Conservation (phyloP, 1,284 basidiomycete species). For the Pseudozyma hubeiensis region DNA sequence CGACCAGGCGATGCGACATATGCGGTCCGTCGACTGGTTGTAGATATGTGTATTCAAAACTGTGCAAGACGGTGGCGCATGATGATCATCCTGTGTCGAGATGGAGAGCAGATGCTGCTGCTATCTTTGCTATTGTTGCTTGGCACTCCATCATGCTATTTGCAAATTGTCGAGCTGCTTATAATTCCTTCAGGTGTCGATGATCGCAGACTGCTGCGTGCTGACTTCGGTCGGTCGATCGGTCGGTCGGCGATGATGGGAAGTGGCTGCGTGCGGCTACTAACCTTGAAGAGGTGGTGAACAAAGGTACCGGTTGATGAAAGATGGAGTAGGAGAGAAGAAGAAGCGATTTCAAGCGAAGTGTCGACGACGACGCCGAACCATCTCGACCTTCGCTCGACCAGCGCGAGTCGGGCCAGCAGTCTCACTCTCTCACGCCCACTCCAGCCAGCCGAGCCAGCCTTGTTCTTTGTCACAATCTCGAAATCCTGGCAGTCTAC, state of each 20-base stretch:
- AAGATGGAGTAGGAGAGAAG: slow-evolving; percentile 36
- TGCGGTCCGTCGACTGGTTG: neutral
- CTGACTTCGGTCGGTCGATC: neutral
- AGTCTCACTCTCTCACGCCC: neutral
- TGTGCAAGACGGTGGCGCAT: neutral
- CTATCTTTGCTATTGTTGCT: slow-evolving; percentile 1
- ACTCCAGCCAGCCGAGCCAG: too few relatives aligned
- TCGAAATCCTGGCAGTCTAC: neutral
- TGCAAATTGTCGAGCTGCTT: neutral
- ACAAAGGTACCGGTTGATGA: slow-evolving; percentile 42
- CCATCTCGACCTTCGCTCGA: neutral
- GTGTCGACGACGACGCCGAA: slow-evolving; percentile 15
- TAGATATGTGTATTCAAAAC: slow-evolving; percentile 8
- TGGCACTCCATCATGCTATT: slow-evolving; percentile 1
- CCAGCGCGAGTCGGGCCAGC: neutral
- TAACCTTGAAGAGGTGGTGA: slow-evolving; percentile 52
- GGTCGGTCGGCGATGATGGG: slow-evolving; percentile 7
- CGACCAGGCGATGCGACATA: too few relatives aligned
- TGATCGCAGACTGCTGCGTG: neutral
- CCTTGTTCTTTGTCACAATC: too few relatives aligned
- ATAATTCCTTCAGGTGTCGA: neutral
- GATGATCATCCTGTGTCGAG: slow-evolving; percentile 22
- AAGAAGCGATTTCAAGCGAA: neutral
- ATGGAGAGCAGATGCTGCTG: neutral
- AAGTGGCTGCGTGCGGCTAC: slow-evolving; percentile 22